Evolutionary conservation across 2,329 filamentous ascomycete genomes (phyloP), one percentile per base, ranked within the genome.

Genomic region (Colletotrichum siamense): DNA sequence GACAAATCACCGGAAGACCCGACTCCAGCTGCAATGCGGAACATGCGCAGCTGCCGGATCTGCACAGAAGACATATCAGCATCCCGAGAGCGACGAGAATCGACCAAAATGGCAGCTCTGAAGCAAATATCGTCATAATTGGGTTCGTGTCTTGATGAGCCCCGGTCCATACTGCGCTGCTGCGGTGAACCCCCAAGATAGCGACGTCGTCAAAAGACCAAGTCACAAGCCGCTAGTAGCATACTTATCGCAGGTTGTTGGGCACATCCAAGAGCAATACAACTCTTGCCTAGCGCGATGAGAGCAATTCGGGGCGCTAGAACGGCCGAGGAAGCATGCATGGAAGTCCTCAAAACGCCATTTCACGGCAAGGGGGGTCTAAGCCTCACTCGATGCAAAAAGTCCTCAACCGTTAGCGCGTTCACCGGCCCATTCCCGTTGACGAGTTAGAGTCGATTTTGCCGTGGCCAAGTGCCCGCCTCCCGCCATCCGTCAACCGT

Each of bases 321-420:
- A 78, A 78, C 71, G 64, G 36, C 71, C 64, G 68, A 72, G 55
- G 77, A 77, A 78, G 71, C 28, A 66, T 76, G 77, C 69, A 75
- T 28, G 64, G 77, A 78, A 77, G 61, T 36, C 26, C 52, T 22
- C 59, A 61, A 63, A 68, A 75, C 61, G 71, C 65, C 75, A 75
- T 67, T 57, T 71, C 28, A 15, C 9, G 34, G 34, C 36, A 61
- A 66, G 66, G 71, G 61, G 61, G 75, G 74, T 77, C 71, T 75
- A 77, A 77, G 75, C 75, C 75, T 75, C 75, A 63, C 75, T 69
- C 71, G 59, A 75, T 74, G 55, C 74, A 77, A 77, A 75, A 77
- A 77, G 71, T 32, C 74, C 71, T 77, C 32, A 28, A 57, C 65
- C 26, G 59, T 71, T 75, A 66, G 75, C 71, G 75, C 30, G 55